Conservation (phyloP, 768 basidiomycete genomes). For the Tephrocybe rancida region DNA sequence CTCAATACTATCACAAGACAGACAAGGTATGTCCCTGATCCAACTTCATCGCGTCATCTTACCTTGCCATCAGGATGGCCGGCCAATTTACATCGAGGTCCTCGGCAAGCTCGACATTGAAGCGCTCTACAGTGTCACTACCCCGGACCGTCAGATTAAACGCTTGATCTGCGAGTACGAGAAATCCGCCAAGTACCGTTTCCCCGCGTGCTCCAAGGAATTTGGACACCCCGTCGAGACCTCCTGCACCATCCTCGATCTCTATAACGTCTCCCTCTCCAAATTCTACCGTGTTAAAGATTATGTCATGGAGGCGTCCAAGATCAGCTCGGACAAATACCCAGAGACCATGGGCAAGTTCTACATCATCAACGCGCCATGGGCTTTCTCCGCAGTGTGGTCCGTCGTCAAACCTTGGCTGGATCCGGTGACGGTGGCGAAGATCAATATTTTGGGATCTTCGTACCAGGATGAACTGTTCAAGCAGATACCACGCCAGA, state of each 20-base stretch:
- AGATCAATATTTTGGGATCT: slow-evolving; percentile 88
- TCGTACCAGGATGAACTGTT: slow-evolving; percentile 76
- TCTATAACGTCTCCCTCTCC: slow-evolving; percentile 66
- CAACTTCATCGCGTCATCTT: slow-evolving; percentile 2
- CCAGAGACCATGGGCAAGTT: slow-evolving; percentile 97
- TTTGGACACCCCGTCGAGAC: slow-evolving; percentile 93
- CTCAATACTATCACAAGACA: slow-evolving; percentile 94
- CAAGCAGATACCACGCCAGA: slow-evolving; percentile 81
- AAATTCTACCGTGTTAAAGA: slow-evolving; percentile 93
- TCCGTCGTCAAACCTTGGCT: slow-evolving; percentile 88
- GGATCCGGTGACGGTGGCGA: slow-evolving; percentile 91
- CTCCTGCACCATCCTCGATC: slow-evolving; percentile 96
- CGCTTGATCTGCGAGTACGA: slow-evolving; percentile 95
- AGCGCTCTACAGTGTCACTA: slow-evolving; percentile 80
- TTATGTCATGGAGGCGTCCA: slow-evolving; percentile 76
- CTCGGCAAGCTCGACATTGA: slow-evolving; percentile 88
- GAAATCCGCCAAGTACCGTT: slow-evolving; percentile 76
- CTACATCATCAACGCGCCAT: slow-evolving; percentile 98
- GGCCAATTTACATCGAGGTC: slow-evolving; percentile 93
- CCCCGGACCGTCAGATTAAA: slow-evolving; percentile 84
- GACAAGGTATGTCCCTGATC: slow-evolving; percentile 67
- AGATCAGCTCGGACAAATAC: slow-evolving; percentile 89
- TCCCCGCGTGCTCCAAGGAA: slow-evolving; percentile 73
- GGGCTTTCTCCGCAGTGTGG: slow-evolving; percentile 91
- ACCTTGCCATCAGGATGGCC: slow-evolving; percentile 67